Conservation (phyloP, 805 yeast genomes). For the Lipomyces chichibuensis region DNA sequence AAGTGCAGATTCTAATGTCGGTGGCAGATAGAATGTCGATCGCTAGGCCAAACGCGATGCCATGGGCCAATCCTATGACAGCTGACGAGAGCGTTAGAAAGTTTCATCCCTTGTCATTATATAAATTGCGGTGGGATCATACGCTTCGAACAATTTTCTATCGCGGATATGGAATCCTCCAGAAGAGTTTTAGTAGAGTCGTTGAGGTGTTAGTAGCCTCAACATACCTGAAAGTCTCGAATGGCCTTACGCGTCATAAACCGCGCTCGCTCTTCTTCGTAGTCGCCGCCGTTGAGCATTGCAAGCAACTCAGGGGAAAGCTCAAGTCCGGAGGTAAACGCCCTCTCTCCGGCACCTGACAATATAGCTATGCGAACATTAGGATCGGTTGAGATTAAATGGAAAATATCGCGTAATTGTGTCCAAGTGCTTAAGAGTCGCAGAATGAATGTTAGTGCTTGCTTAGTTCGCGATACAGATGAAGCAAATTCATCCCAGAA, state of each 20-base stretch:
- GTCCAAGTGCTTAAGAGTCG: conserved; percentile 51
- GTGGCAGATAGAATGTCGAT: conserved; percentile 65
- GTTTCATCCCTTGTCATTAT: not conserved
- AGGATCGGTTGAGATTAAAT: conserved; percentile 50
- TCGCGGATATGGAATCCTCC: conserved; percentile 21
- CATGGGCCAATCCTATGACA: conserved; percentile 69
- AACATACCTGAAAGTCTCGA: conserved; percentile 59
- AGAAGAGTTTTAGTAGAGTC: conserved; percentile 13
- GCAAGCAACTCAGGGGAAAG: conserved; percentile 42
- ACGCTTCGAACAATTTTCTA: conserved; percentile 36
- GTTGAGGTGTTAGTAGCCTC: conserved; percentile 48
- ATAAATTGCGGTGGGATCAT: not conserved
- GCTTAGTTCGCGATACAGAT: not conserved
- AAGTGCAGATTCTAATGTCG: conserved; percentile 59
- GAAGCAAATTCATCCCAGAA: not conserved
- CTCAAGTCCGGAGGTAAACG: conserved; percentile 69
- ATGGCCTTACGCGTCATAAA: conserved; percentile 48
- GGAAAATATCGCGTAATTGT: conserved; percentile 57
- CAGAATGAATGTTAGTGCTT: not conserved
- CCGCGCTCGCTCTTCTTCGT: conserved; percentile 37
- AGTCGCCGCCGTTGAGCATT: conserved; percentile 28
- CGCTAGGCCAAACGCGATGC: conserved; percentile 66
- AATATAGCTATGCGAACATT: conserved; percentile 59
- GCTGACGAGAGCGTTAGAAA: conserved; percentile 42
- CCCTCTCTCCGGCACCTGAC: conserved; percentile 57